A percentile compares a stretch with the other conserved stretches of the same genome.
phyloP scores from a whole-genome alignment of 2,329 filamentous ascomycete species.

The Fusarium sp. region DNA sequence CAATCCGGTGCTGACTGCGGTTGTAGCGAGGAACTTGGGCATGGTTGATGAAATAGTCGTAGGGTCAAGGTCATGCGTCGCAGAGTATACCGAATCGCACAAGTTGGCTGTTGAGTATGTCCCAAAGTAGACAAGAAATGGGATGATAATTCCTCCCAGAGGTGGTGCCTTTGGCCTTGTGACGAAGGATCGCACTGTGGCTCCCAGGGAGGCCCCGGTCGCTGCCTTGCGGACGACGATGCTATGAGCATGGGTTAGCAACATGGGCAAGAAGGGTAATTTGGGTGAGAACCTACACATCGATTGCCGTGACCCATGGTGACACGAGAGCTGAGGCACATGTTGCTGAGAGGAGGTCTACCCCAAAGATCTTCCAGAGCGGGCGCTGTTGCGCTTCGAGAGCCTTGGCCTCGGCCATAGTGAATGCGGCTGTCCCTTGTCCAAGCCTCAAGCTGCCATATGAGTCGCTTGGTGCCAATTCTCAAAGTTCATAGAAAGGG shows the following conservation, averaged over 20 bases:
- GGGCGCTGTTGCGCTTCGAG: conserved; percentile 18
- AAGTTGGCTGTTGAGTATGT: conserved; percentile 34
- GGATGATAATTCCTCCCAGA: conserved; percentile 19
- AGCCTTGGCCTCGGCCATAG: conserved; percentile 26
- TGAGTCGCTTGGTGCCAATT: too few species aligned
- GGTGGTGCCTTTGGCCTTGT: conserved; percentile 14
- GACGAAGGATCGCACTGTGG: conserved; percentile 20
- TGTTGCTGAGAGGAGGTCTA: conserved; percentile 27
- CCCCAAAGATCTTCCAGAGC: conserved; percentile 30
- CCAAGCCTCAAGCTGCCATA: too few species aligned
- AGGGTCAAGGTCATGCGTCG: conserved; percentile 9
- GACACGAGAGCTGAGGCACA: conserved; percentile 34
- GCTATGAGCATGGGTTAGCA: background rate
- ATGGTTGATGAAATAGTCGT: conserved; percentile 18
- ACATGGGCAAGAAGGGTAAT: background rate
- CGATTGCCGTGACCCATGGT: conserved; percentile 38
- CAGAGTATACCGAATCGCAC: conserved; percentile 27
- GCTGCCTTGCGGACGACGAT: conserved; percentile 28
- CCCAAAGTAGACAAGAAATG: conserved; percentile 34
- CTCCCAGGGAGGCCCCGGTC: conserved; percentile 16
- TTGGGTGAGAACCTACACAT: conserved; percentile 19
- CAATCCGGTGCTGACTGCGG: conserved; percentile 19
- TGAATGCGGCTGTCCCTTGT: background rate
- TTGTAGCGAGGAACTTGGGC: conserved; percentile 33
- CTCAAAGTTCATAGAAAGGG: too few species aligned